These are phyloP conservation scores for Diaporthe humulicola DNA, from an alignment of 2,329 filamentous ascomycete genomes.

Conservation along the genomic window DNA sequence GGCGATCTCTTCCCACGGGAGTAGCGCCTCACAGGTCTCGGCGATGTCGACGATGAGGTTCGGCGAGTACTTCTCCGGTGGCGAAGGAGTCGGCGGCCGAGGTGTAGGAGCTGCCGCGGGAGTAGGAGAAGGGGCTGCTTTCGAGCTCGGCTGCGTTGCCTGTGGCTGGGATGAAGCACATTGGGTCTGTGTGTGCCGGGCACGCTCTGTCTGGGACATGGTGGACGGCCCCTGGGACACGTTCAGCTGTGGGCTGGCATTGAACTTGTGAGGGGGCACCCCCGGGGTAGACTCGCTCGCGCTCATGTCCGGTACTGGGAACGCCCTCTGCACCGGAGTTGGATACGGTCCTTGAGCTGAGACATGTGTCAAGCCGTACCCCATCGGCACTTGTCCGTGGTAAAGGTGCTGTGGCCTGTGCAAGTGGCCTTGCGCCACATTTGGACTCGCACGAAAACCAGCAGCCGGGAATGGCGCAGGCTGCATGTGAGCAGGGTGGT, in stretches of 20 bases:
- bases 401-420: slow-evolving; percentile 28
- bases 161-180: slow-evolving; percentile 6
- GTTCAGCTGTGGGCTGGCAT: background rate
- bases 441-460: slow-evolving; percentile 20
- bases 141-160: background rate
- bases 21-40: slow-evolving; percentile 60
- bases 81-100: background rate
- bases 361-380: slow-evolving; percentile 32
- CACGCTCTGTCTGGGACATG: background rate
- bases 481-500: slow-evolving; percentile 16
- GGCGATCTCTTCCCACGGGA: slow-evolving; percentile 61
- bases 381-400: slow-evolving; percentile 30
- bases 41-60: slow-evolving; percentile 63
- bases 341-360: slow-evolving; percentile 14
- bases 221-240: background rate
- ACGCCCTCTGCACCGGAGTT: slow-evolving; percentile 11
- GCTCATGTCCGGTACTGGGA: slow-evolving; percentile 16
- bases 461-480: background rate
- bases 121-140: background rate
- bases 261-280: background rate
- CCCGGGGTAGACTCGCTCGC: background rate
- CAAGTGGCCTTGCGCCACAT: slow-evolving; percentile 14
- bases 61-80: slow-evolving; percentile 51
- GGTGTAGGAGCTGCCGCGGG: background rate
- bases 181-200: slow-evolving; percentile 10